These are phyloP conservation scores for Clonostachys rosea DNA, from an alignment of 2,329 filamentous ascomycete genomes.

Conservation along the genomic window DNA sequence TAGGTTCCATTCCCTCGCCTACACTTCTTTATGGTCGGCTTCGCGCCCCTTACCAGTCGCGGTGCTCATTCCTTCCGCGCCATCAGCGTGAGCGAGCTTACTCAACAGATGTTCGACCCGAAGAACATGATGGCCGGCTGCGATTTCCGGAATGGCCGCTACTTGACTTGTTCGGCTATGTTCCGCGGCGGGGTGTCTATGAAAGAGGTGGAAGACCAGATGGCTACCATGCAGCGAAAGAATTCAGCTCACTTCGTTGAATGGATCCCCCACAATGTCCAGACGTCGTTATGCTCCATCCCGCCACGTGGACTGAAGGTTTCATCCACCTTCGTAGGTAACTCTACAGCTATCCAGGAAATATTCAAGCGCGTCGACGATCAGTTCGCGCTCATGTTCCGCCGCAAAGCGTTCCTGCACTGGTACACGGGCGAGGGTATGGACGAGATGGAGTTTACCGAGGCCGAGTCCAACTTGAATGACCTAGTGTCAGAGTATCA, in stretches of 20 bases:
- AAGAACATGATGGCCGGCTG: slow-evolving; percentile 99
- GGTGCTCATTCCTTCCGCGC: slow-evolving; percentile 92
- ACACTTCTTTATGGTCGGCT: slow-evolving; percentile 99
- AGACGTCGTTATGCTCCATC: slow-evolving; percentile 98
- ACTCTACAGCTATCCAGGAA: slow-evolving; percentile 99
- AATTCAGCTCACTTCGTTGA: slow-evolving; percentile 99
- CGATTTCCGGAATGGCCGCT: slow-evolving; percentile 99
- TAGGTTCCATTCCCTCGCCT: slow-evolving; percentile 97
- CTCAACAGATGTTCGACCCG: slow-evolving; percentile 99
- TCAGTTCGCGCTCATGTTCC: slow-evolving; percentile 99
- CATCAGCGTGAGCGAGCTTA: slow-evolving; percentile 95
- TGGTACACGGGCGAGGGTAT: slow-evolving; percentile 99
- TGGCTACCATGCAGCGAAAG: slow-evolving; percentile 99
- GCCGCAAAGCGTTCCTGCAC: slow-evolving; percentile 99
- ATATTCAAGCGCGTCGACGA: slow-evolving; percentile 99
- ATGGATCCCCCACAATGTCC: slow-evolving; percentile 99
- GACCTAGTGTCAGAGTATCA: slow-evolving; percentile 99
- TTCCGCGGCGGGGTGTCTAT: slow-evolving; percentile 99
- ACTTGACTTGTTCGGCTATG: slow-evolving; percentile 98
- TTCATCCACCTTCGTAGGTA: slow-evolving; percentile 98
- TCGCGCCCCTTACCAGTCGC: slow-evolving; percentile 90
- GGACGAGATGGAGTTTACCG: slow-evolving; percentile 99
- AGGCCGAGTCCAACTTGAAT: slow-evolving; percentile 99
- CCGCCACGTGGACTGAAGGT: slow-evolving; percentile 97
- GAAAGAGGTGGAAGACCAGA: slow-evolving; percentile 99